A percentile compares a stretch with the other conserved stretches of the same genome.
Evolutionary conservation across 768 basidiomycete genomes (phyloP).

Genomic region (Kwoniella heveanensis): DNA sequence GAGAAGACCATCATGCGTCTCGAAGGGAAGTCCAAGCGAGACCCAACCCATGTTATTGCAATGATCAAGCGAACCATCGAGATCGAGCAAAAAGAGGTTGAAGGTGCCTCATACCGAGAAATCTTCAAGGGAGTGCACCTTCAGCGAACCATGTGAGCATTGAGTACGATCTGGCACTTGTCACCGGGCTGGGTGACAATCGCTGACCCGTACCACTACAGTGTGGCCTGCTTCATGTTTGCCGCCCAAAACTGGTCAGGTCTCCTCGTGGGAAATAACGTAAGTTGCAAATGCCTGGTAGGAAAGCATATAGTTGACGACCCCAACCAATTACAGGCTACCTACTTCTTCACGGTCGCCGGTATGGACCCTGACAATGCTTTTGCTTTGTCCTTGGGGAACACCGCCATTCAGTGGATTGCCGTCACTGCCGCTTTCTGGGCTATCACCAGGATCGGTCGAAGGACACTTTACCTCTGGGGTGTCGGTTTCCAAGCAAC

Average conservation of each 20-base stretch:
- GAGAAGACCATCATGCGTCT: conserved; percentile 11
- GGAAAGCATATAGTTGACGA: no score
- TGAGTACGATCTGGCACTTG: no score
- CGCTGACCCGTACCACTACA: no score
- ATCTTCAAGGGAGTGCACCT: conserved; percentile 32
- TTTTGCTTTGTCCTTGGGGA: neutral
- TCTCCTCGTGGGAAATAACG: neutral
- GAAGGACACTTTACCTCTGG: neutral
- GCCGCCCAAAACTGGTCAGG: conserved; percentile 3
- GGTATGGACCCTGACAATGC: neutral
- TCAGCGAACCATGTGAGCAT: conserved; percentile 25
- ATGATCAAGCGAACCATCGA: conserved; percentile 9
- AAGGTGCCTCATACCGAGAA: conserved; percentile 3
- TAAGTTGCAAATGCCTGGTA: no score
- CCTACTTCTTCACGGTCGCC: conserved; percentile 26
- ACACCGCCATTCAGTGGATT: neutral
- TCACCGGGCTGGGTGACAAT: no score
- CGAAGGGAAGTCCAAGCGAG: conserved; percentile 45
- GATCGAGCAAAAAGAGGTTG: neutral
- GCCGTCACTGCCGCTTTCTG: neutral
- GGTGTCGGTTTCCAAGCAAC: neutral
- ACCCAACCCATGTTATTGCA: conserved; percentile 5
- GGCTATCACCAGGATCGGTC: neutral
- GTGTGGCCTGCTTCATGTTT: conserved; percentile 26
- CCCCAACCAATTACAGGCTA: conserved; percentile 1